Base-by-base conservation (phyloP, 257 asterid genomes). In the Solanum sejunctum region DNA sequence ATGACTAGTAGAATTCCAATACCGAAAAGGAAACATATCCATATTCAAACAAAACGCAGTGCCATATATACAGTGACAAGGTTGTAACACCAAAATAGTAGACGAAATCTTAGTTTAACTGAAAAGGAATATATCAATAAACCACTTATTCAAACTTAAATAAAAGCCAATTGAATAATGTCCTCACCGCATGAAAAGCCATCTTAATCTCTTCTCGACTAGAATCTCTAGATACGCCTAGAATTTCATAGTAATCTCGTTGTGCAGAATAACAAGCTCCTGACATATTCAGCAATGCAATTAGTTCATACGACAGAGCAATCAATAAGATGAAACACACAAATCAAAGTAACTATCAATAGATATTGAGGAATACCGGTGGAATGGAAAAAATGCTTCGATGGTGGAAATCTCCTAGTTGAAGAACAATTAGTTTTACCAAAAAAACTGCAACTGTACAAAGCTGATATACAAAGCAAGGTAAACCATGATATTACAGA, bases 161-260 rank as follows among this genome's bases (percentile, higher is more conserved):
- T 51, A 75, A 77, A 51, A 51, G 23, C 47, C 28, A 36, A 83
- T 58, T 28, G 36, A 70, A 82, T 57, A 83, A 66, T 83, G 61
- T 83, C 88, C 98, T 93, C 86, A 96, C 99, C 78, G 82, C 91
- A 83, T 90, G 98, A 87, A 90, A 96, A 85, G 98, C 97, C 92
- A 91, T 95, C 91, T 96, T 96, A 80, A 96, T 96, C 89, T 94
- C 98, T 85, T 93, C 93, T 18, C 80, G 87, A 73, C 85, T 90
- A 83, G 99, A 93, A 87, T 92, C 91, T 63, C 85, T 88, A 51
- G 99, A 87, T 83, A 96, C 85, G 6, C 98, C 99, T 66, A 96
- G 98, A 83, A 92, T 88, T 85, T 91, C 97, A 88, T 96, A 96
- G 87, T 90, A 90, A 89, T 93, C 97, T 67, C 89, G 92, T 41